Evolutionary conservation across 1,284 basidiomycete genomes (phyloP), one percentile per base, ranked within the genome.

Genomic region (Singerocomus inundabilis): DNA sequence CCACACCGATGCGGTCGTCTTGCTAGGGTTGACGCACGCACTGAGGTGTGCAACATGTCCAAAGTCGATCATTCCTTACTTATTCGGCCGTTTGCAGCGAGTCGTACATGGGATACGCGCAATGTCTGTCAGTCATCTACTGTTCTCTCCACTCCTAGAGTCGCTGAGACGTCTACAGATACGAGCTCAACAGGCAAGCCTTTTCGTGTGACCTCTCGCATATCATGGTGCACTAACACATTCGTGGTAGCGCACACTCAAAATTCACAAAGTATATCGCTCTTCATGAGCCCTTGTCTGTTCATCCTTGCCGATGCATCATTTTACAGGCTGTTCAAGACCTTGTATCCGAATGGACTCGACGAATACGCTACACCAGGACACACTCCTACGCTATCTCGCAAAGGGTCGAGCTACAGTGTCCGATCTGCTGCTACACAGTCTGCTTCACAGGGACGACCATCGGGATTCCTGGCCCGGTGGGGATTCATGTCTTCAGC

Each of bases 51-150:
- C 57, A 11, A 29, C 21, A 26, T 29, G 4, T 46, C 39, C 28
- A 18, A 43, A 38, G 31, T 15, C 46, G 33, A 37, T 30, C 10
- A n/a, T 35, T 15, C 18, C 28, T 49, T 5, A 2, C 48, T 55
- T 13, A 44, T 54, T 29, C 3, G 10, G 15, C 40, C 47, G 33
- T 31, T 18, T 46, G 26, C 53, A 88, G 85, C 53, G 86, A 89
- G 68, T 82, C 82, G 1, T 88, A 88, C 64, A 83, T 81, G 75
- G 88, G 87, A 30, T 90, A 90, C 65, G 58, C 88, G 6, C 85
- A 88, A 60, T 89, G 87, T 72, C 71, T 90, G 78, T 88, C 57
- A 66, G 75, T 71, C 0, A 4, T 41, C 18, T 11, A 34, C 24
- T 37, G 33, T 38, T 53, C 31, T 32, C 18, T 44, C 12, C 25